phyloP scores from a whole-genome alignment of 768 basidiomycete genomes.

The Tephrocybe sp. region DNA sequence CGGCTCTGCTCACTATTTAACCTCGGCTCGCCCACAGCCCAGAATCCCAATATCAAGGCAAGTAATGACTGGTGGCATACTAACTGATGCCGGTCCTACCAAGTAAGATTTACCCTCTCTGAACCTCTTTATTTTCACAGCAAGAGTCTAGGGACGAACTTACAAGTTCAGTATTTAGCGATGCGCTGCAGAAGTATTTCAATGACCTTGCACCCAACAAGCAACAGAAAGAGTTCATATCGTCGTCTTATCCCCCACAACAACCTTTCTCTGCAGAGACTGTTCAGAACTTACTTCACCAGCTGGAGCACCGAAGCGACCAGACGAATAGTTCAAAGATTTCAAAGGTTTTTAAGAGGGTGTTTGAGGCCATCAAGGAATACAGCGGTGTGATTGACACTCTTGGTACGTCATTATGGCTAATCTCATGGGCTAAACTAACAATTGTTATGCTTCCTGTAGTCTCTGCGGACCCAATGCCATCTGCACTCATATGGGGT shows the following conservation, averaged over 20 bases:
- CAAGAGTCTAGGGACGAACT: neutral
- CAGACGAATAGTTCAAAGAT: neutral
- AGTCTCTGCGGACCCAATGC: slow-evolving; percentile 1
- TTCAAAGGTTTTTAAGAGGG: slow-evolving; percentile 1
- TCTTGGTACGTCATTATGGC: neutral
- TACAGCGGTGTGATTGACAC: neutral
- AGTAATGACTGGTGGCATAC: neutral
- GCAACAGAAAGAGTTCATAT: neutral
- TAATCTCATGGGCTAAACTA: neutral
- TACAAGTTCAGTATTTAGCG: neutral
- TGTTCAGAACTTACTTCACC: neutral
- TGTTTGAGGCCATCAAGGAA: neutral
- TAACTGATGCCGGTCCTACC: neutral
- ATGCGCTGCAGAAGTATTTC: neutral
- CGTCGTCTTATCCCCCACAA: neutral
- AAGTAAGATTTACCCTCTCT: neutral
- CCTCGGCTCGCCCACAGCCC: neutral
- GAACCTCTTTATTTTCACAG: neutral
- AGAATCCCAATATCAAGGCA: neutral
- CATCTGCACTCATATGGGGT: slow-evolving; percentile 1
- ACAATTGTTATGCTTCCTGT: neutral
- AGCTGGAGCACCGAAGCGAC: neutral
- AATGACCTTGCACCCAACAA: neutral
- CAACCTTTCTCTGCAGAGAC: neutral
- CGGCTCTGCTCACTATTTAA: neutral